phyloP scores from a whole-genome alignment of 1,139 yeast species.

The Debaryomyces singareniensis region DNA sequence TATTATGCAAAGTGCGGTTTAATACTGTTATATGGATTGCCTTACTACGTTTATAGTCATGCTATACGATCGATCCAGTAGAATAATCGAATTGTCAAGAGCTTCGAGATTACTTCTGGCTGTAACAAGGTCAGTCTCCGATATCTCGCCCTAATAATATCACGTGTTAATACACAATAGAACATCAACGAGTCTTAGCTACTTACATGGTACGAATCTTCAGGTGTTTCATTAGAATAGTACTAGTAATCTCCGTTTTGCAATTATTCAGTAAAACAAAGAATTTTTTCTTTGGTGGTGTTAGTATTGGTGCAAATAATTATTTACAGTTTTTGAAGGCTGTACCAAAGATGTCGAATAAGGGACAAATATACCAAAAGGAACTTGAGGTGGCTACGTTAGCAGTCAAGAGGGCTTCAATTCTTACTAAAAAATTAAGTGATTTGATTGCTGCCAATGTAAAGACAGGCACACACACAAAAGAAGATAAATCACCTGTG shows the following conservation, averaged over 20 bases:
- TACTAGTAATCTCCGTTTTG: background rate
- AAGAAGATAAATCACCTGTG: constrained; percentile 88
- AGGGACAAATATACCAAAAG: constrained; percentile 21
- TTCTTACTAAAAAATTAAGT: constrained; percentile 67
- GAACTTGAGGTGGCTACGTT: constrained; percentile 77
- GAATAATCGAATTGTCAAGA: too few relatives aligned
- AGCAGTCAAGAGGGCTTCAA: constrained; percentile 86
- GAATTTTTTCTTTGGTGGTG: background rate
- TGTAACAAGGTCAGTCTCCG: too few relatives aligned
- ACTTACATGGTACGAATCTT: too few relatives aligned
- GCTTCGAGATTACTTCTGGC: too few relatives aligned
- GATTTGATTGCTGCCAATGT: constrained; percentile 56
- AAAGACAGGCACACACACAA: constrained; percentile 62
- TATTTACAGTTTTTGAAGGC: too few relatives aligned
- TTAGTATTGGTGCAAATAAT: background rate
- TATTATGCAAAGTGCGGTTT: too few relatives aligned
- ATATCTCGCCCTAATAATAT: too few relatives aligned
- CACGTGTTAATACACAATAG: too few relatives aligned
- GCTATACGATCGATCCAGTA: too few relatives aligned
- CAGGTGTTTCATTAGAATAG: background rate
- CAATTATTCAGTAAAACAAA: background rate
- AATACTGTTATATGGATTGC: too few relatives aligned
- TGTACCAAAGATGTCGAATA: background rate
- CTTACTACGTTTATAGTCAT: too few relatives aligned
- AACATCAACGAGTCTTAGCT: too few relatives aligned